Percentiles rank a stretch among this genome's conserved stretches.
These are phyloP conservation scores for Dactylonectria estremocensis DNA, from an alignment of 2,329 filamentous ascomycete species.

Conservation along the genomic window DNA sequence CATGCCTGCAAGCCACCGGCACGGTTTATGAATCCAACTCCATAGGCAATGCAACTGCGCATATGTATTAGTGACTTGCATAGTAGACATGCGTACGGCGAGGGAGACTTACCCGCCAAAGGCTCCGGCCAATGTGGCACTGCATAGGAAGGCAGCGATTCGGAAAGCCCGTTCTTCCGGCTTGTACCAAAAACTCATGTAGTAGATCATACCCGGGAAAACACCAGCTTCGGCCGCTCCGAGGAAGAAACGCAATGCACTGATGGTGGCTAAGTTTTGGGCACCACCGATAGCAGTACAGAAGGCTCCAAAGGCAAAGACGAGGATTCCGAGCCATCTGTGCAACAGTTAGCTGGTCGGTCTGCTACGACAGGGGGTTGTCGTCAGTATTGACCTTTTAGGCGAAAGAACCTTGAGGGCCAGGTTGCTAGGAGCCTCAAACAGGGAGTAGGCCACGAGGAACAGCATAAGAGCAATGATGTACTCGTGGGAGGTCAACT, in stretches of 20 bases:
- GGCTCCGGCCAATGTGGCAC: slow-evolving; percentile 77
- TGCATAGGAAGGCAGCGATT: slow-evolving; percentile 77
- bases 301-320: slow-evolving; percentile 58
- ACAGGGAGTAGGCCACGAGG: slow-evolving; percentile 45
- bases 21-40: slow-evolving; percentile 63
- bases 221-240: slow-evolving; percentile 72
- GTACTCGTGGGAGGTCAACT: slow-evolving; percentile 51
- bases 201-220: slow-evolving; percentile 71
- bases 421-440: slow-evolving; percentile 43
- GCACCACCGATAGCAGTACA: slow-evolving; percentile 57
- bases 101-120: slow-evolving; percentile 62
- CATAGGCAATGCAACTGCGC: slow-evolving; percentile 67
- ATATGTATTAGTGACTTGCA: background rate
- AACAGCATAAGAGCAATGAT: slow-evolving; percentile 57
- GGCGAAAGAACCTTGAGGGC: slow-evolving; percentile 38
- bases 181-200: slow-evolving; percentile 78
- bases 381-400: background rate
- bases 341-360: background rate
- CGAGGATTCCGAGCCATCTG: slow-evolving; percentile 68
- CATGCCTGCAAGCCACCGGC: slow-evolving; percentile 62
- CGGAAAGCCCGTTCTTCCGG: slow-evolving; percentile 47
- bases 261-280: slow-evolving; percentile 37
- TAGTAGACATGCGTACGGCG: background rate
- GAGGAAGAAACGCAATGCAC: slow-evolving; percentile 60
- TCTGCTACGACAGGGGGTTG: background rate